Conservation (phyloP, 805 yeast genomes). For the Nakazawaea ishiwadae region DNA sequence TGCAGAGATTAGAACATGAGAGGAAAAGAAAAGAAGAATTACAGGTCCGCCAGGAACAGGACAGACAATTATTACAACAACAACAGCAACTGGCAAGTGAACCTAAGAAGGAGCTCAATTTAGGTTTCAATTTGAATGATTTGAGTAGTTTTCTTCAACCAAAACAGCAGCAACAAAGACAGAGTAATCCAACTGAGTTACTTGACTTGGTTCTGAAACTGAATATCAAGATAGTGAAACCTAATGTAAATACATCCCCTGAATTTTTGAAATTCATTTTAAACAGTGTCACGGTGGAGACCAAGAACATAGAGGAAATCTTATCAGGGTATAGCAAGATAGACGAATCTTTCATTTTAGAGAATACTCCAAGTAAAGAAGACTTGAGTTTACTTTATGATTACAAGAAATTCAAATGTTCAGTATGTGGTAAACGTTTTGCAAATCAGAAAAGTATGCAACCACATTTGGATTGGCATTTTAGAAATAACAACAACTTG, state of each 20-base stretch:
- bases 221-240: not conserved
- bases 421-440: slow-evolving; percentile 86
- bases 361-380: slow-evolving; percentile 28
- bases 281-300: slow-evolving; percentile 4
- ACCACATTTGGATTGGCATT: slow-evolving; percentile 94
- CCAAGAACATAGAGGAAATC: slow-evolving; percentile 1
- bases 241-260: not conserved
- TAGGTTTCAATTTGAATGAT: slow-evolving; percentile 9
- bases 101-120: slow-evolving; percentile 4
- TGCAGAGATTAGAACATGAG: slow-evolving; percentile 19
- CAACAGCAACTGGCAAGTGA: slow-evolving; percentile 9
- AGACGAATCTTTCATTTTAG: slow-evolving; percentile 34
- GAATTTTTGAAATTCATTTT: slow-evolving; percentile 6
- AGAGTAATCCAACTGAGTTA: slow-evolving; percentile 4
- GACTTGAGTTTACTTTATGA: slow-evolving; percentile 43
- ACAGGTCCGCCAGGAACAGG: slow-evolving; percentile 22
- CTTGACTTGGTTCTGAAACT: not conserved
- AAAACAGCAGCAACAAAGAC: not conserved
- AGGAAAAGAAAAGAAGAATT: slow-evolving; percentile 14
- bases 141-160: slow-evolving; percentile 8
- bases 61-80: slow-evolving; percentile 14
- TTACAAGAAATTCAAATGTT: slow-evolving; percentile 66
- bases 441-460: slow-evolving; percentile 53
- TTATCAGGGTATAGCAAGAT: slow-evolving; percentile 9
- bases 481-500: slow-evolving; percentile 79